Base-by-base conservation (phyloP, 768 basidiomycete species). In the Fomitopsis serialis region DNA sequence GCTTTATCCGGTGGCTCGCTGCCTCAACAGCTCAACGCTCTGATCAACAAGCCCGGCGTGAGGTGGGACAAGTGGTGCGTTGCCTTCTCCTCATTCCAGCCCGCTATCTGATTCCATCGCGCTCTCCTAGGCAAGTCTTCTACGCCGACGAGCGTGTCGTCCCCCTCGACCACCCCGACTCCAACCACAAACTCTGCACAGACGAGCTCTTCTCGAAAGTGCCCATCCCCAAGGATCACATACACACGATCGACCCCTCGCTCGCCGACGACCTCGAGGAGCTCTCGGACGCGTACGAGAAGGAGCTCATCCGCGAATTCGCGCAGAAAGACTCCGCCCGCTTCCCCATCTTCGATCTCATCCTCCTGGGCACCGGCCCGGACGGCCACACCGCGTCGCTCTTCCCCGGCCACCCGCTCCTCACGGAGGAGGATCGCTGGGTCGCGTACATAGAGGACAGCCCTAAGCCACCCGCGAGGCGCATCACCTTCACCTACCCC, bases 371-470 rank as follows among this genome's bases (percentile, higher is more conserved):
- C 46, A 85, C 95, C 80, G 97, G 97, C 27, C 91, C 90, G 5
- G 97, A 98, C 67, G 96, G 96, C n/a, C 97, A 99, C 76, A 98
- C 96, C 40, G 93, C 89, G 56, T 94, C 91, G 7, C 85, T 99
- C 60, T 99, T 99, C 82, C 97, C 97, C 9, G 89, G 79, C n/a
- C 96, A 98, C 66, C 72, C 69, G 35, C 79, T 98, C 36, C 79
- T 99, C 46, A 56, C 72, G n/a, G 96, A 97, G 72, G 80, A 77
- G 47, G 92, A 92, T 68, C 81, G 91, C 55, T 99, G 97, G 97
- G 90, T 99, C 22, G 96, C 95, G 1, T 88, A 84, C 69, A 75
- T 99, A 63, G 84, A 89, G 19, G 92, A 98, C 73, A 89, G 89
- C 36, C 97, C 97, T 22, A 98, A 99, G 70, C 92, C 92, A 0